Conservation (phyloP, 441 rosid genomes). For the Populus hybrid region DNA sequence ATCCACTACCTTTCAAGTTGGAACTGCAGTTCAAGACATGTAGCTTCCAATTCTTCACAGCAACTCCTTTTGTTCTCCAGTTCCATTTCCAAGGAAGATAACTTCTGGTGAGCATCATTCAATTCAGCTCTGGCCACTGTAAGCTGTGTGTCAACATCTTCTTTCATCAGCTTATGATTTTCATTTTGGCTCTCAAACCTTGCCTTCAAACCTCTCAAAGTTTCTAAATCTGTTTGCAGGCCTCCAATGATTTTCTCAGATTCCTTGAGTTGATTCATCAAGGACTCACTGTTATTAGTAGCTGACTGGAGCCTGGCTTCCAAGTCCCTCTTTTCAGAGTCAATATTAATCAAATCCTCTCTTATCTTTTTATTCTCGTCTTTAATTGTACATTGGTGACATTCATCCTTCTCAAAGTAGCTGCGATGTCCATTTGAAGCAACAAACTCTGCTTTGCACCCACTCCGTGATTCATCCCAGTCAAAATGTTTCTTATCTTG, state of each 20-base stretch:
- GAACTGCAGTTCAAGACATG: conserved; percentile 43
- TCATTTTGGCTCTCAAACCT: conserved; percentile 39
- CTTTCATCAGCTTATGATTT: conserved; percentile 31
- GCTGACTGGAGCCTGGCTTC: conserved; percentile 34
- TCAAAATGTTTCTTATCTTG: conserved; percentile 70
- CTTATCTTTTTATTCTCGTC: conserved; percentile 33
- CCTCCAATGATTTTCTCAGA: conserved; percentile 36
- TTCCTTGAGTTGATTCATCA: conserved; percentile 40
- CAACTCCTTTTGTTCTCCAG: conserved; percentile 40
- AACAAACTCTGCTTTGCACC: conserved; percentile 46
- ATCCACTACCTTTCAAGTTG: conserved; percentile 51
- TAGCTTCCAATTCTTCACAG: conserved; percentile 46
- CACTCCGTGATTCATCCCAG: conserved; percentile 57
- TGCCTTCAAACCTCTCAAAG: conserved; percentile 31
- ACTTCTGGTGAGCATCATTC: conserved; percentile 37
- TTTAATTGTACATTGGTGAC: conserved; percentile 13
- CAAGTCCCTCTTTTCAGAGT: conserved; percentile 31
- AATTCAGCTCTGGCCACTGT: conserved; percentile 35
- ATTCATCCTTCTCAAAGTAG: conserved; percentile 16
- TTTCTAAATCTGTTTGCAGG: conserved; percentile 36
- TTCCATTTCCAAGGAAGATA: conserved; percentile 42
- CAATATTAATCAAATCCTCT: conserved; percentile 25
- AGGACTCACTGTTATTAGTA: conserved; percentile 21
- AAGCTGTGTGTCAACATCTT: conserved; percentile 38
- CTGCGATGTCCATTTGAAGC: conserved; percentile 13